Conservation (phyloP, 192 early-diverging fungal genomes). For the Gryganskiella cystojenkinii region DNA sequence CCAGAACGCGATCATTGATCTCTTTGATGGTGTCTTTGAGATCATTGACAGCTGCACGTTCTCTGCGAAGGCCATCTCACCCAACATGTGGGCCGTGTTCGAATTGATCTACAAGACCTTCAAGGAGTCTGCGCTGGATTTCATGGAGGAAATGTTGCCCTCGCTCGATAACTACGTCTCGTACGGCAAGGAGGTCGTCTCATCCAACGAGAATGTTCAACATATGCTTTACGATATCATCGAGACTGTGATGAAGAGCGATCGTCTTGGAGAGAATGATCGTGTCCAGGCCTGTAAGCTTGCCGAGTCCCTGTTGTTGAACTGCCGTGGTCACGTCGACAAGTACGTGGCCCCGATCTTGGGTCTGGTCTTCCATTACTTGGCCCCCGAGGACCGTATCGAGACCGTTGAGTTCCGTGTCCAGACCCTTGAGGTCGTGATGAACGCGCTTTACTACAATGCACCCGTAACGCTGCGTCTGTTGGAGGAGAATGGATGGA, state of each 20-base stretch:
- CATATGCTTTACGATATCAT: constrained; percentile 86
- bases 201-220: constrained; percentile 72
- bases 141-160: constrained; percentile 92
- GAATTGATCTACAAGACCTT: constrained; percentile 80
- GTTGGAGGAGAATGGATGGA: constrained; percentile 82
- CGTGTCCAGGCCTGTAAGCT: constrained; percentile 87
- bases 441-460: constrained; percentile 93
- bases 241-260: constrained; percentile 84
- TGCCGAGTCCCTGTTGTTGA: constrained; percentile 85
- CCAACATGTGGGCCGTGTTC: constrained; percentile 87
- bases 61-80: constrained; percentile 84
- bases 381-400: constrained; percentile 69
- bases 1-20: constrained; percentile 79
- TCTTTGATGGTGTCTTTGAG: constrained; percentile 90
- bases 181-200: constrained; percentile 85
- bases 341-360: constrained; percentile 79
- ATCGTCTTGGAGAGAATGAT: constrained; percentile 79
- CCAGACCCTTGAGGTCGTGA: constrained; percentile 80
- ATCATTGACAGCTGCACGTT: constrained; percentile 91
- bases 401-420: constrained; percentile 77
- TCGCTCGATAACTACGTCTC: constrained; percentile 92
- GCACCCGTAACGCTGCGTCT: constrained; percentile 77
- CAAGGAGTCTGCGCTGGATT: constrained; percentile 85
- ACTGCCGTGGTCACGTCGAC: constrained; percentile 87
- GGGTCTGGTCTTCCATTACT: constrained; percentile 70